Percentiles rank a stretch among this genome's conserved stretches.
Evolutionary conservation across 805 yeast species (phyloP).

Genomic region (Ogataea populi-albae): DNA sequence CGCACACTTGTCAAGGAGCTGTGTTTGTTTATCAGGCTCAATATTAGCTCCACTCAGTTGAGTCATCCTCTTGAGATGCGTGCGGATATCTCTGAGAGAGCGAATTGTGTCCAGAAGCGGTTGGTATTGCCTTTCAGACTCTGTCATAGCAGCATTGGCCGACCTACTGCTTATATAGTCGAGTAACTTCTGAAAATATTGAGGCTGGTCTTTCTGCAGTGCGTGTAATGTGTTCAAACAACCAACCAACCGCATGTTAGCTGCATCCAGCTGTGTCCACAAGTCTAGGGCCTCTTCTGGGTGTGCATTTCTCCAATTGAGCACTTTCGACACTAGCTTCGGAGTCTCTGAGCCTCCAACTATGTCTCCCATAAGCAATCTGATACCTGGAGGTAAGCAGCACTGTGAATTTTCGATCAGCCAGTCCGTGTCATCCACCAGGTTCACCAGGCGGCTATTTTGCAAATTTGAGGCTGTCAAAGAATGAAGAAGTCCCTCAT

Average conservation of each 20-base stretch:
- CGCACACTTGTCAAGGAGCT: constrained; percentile 57
- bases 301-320: constrained; percentile 59
- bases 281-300: constrained; percentile 50
- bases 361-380: constrained; percentile 89
- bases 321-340: constrained; percentile 73
- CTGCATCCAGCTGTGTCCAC: constrained; percentile 53
- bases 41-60: constrained; percentile 72
- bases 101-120: constrained; percentile 35
- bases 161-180: constrained; percentile 17
- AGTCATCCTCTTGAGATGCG: constrained; percentile 59
- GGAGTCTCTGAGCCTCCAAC: constrained; percentile 94
- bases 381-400: constrained; percentile 63
- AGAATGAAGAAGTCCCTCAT: constrained; percentile 46
- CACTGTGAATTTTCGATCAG: constrained; percentile 51
- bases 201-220: constrained; percentile 31
- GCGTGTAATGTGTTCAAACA: constrained; percentile 42
- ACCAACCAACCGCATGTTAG: constrained; percentile 56
- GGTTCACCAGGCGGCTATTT: constrained; percentile 25
- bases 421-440: constrained; percentile 57
- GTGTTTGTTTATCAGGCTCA: constrained; percentile 79
- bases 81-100: constrained; percentile 52
- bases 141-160: constrained; percentile 15
- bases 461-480: constrained; percentile 12
- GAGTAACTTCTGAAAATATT: constrained; percentile 33
- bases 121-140: constrained; percentile 1